phyloP scores from a whole-genome alignment of 441 rosid species.

The Cnidoscolus chayamansa region DNA sequence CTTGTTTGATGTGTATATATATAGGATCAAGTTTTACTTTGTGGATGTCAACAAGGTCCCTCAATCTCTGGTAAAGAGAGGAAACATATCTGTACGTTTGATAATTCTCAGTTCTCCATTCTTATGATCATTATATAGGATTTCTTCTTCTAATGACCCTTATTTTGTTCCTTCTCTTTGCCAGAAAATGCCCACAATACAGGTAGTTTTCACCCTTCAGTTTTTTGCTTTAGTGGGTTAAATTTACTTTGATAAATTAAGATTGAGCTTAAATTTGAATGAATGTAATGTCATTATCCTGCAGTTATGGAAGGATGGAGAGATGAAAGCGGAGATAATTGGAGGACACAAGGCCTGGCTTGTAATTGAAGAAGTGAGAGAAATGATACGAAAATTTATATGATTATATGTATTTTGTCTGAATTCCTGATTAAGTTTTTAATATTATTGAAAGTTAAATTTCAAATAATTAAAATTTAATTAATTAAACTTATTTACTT shows the following conservation, averaged over 20 bases:
- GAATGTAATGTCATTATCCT: neutral
- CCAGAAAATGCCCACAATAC: slow-evolving; percentile 92
- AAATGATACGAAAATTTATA: slow-evolving; percentile 54
- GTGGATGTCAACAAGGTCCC: slow-evolving; percentile 90
- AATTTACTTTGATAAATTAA: no score
- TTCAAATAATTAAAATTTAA: no score
- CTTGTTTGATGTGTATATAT: neutral
- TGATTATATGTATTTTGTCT: slow-evolving; percentile 19
- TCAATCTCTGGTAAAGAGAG: slow-evolving; percentile 72
- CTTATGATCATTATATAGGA: neutral
- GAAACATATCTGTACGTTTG: slow-evolving; percentile 63
- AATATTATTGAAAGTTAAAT: neutral
- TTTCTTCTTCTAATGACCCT: no score
- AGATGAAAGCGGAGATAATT: slow-evolving; percentile 81
- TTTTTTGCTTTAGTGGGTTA: neutral
- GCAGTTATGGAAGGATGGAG: slow-evolving; percentile 87
- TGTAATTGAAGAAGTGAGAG: slow-evolving; percentile 73
- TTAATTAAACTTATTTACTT: no score
- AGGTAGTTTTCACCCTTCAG: slow-evolving; percentile 35
- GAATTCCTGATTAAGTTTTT: neutral
- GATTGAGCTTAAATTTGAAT: neutral
- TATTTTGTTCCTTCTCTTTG: neutral
- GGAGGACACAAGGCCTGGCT: slow-evolving; percentile 90
- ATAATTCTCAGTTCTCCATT: neutral
- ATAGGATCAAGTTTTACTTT: slow-evolving; percentile 56